phyloP scores from a whole-genome alignment of 495 filamentous ascomycete genomes.

The Evernia prunastri region DNA sequence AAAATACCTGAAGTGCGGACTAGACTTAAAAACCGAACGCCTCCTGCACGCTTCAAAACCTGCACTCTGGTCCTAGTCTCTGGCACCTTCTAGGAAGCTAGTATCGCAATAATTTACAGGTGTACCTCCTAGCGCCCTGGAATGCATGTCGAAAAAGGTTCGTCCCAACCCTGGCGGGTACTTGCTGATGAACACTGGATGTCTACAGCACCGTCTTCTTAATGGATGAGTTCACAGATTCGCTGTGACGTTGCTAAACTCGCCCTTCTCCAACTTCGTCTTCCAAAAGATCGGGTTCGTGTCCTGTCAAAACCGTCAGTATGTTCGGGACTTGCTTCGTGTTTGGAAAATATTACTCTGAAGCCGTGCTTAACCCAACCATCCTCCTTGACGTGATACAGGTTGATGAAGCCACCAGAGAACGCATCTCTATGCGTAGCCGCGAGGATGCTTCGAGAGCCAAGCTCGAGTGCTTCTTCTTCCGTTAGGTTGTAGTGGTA shows the following conservation, averaged over 20 bases:
- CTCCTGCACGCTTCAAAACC: not conserved
- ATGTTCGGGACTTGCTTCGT: not conserved
- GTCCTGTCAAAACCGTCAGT: constrained; percentile 40
- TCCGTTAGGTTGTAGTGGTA: constrained; percentile 81
- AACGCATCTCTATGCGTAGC: constrained; percentile 96
- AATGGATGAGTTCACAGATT: constrained; percentile 41
- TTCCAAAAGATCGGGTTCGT: constrained; percentile 98
- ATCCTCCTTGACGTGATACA: constrained; percentile 97
- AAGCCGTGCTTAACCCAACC: constrained; percentile 99
- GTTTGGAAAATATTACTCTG: constrained; percentile 38
- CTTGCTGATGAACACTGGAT: not conserved
- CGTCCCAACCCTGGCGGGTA: not conserved
- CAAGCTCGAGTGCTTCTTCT: constrained; percentile 84
- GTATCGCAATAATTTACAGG: constrained; percentile 19
- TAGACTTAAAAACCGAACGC: not conserved
- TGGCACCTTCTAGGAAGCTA: constrained; percentile 1
- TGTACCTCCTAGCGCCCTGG: constrained; percentile 13
- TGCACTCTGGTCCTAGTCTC: not conserved
- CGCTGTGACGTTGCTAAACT: constrained; percentile 94
- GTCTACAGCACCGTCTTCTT: constrained; percentile 1
- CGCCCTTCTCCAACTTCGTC: constrained; percentile 94
- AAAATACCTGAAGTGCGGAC: too few species aligned
- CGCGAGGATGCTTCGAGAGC: constrained; percentile 86
- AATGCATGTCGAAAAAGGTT: constrained; percentile 13
- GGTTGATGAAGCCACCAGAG: constrained; percentile 96